Evolutionary conservation across 371 early-diverging fungal genomes (phyloP), one percentile per base, ranked within the genome.

Genomic region (Lichtheimia hyalospora): DNA sequence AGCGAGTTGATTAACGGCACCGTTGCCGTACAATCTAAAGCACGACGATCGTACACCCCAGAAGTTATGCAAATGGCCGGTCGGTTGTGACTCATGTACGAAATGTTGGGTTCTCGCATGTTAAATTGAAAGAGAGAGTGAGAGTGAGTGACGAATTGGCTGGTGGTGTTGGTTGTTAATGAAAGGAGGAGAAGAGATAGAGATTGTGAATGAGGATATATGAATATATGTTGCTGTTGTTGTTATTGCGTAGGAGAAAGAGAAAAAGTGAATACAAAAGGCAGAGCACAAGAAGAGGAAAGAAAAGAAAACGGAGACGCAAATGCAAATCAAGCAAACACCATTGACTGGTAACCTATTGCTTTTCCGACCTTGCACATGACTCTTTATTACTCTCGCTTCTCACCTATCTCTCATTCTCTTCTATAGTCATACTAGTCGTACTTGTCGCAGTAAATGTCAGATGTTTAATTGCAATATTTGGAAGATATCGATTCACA

Each of bases 21-120:
- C 48, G 87, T 86, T 61, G 93, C 92, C 24, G 95, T 90, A 74
- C 93, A 92, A 69, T 93, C 92, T 21, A 96, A 76, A 14, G 95
- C 94, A 57, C 94, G 84, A 65, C 94, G 84, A 78, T 96, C 96
- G 74, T 95, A 95, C 54, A 88, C 82, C 23, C 89, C 84, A 20
- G 89, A 86, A 10, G 90, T 89, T 63, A 94, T 92, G 60, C 87
- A 86, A 41, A 92, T 84, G 42, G 87, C 87, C 27, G 92, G 91
- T 75, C 87, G 86, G 73, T 86, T 89, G 64, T 83, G 84, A 42
- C 82, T 66, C 46, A 91, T 91, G 63, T 86, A 89, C 53, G 84
- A 86, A 68, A 91, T 83, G 71, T 92, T 92, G 62, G 89, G 86
- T 73, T 92, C 92, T 67, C 93, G 83, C 92, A 94, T 92, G 58